Base-by-base conservation (phyloP, 1,284 basidiomycete genomes). In the Cryptococcus deneoformans region DNA sequence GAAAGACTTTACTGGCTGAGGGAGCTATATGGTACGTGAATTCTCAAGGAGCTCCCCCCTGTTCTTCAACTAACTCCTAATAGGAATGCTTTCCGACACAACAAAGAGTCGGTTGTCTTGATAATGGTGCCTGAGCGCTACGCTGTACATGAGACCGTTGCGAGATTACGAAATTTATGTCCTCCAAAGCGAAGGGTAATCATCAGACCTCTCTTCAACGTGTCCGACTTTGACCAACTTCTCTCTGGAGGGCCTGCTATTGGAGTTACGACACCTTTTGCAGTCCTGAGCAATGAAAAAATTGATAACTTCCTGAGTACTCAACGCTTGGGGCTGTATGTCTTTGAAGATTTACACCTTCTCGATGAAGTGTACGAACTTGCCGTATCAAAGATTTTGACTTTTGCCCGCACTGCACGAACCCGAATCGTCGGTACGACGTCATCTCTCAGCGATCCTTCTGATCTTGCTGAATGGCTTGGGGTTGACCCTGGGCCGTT, bases 341-440 rank as follows among this genome's bases (percentile, higher is more conserved):
- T 98, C 1, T 87, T 88, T 57, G 92, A 98, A 64, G 88, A 90
- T 67, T 78, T 99, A 20, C 92, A 99, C 67, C 84, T 90, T 35
- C 80, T 99, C 49, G 86, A 92, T 68, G 79, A 86, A 2, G 77
- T 81, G 1, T 98, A 96, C 77, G 97, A 99, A 73, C 82, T 97
- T 5, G 85, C 83, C 3, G 71, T 96, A 29, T 85, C 90, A 10
- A 77, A 88, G 8, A 81, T 90, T 3, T 55, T 79, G 3, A 83
- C 86, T 53, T 81, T 83, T 9, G 85, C 85, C 7, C 83, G 87
- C 67, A 77, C 80, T 0, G 78, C 78, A 24, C 81, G 85, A 3
- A 85, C 85, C 1, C 87, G 96, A 29, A 85, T 88, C 56, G 82
- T 98, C 34, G 94, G 89, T 0, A 79, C 94, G 10, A 85, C 88